Base-by-base conservation (phyloP, 305 asterid species). In the Fraxinus ornus region DNA sequence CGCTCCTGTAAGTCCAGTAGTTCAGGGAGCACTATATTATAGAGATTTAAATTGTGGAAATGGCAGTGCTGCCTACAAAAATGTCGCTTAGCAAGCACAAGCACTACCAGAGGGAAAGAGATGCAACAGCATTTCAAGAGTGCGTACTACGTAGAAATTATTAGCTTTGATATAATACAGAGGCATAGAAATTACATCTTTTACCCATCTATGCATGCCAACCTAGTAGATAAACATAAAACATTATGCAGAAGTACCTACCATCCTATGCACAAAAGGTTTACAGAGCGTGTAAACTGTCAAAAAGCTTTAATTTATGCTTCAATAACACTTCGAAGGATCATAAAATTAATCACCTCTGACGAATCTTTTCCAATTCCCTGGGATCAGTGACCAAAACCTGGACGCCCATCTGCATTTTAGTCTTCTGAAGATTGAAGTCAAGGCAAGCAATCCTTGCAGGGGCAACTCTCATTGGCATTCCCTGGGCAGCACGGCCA, bases 361-460 rank as follows among this genome's bases (percentile, higher is more conserved):
- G 98, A 41, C 98, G 98, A 85, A 96, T 96, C 92, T 93, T 96
- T 81, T 96, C 99, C 88, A 96, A 90, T 91, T 96, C 98, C 87
- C 98, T 84, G 49, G 98, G 99, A 84, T 96, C 99, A 80, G 89
- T 90, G 85, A 97, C 98, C 41, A 97, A 89, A 82, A 96, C 98
- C 88, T 96, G 99, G 83, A 96, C 89, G n/a, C 99, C 98, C 97
- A 94, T 90, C 90, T 93, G 99, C 99, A 96, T 94, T 89, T 96
- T 96, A 5, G 97, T 93, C 89, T 88, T 96, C 75, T 96, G 99
- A 87, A 96, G 98, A 89, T 96, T 96, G 81, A 96, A 94, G 86
- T 94, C 99, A 17, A 96, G 99, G 87, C 98, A 96, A 81, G 99
- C 99, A 84, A 96, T 92, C 86, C 83, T 91, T 41, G 99, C 99